phyloP scores from a whole-genome alignment of 2,329 filamentous ascomycete species.

The Aspergillus texensis region DNA sequence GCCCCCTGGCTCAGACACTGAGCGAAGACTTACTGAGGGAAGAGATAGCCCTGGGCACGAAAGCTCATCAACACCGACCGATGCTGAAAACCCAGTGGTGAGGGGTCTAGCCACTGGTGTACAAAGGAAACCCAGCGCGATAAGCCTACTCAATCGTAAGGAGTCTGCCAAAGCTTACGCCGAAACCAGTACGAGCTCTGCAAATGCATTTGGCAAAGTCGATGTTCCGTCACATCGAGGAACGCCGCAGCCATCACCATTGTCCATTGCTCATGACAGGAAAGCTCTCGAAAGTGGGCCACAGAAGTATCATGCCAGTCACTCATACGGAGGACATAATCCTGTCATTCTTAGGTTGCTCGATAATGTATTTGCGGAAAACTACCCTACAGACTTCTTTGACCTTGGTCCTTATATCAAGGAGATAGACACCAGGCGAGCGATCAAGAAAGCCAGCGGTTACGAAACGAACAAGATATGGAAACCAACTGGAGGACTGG shows the following conservation, averaged over 20 bases:
- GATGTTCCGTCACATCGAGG: constrained; percentile 54
- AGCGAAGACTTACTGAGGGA: constrained; percentile 32
- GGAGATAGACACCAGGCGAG: constrained; percentile 58
- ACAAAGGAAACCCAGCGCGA: constrained; percentile 55
- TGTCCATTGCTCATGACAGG: constrained; percentile 40
- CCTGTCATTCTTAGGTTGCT: constrained; percentile 66
- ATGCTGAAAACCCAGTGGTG: constrained; percentile 31
- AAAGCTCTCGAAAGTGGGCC: constrained; percentile 28
- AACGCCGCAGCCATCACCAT: constrained; percentile 38
- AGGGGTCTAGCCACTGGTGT: constrained; percentile 32
- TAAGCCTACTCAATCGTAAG: constrained; percentile 61
- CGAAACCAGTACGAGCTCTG: constrained; percentile 66
- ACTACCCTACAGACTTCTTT: constrained; percentile 61
- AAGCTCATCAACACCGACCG: constrained; percentile 33
- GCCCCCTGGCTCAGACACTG: constrained; percentile 36
- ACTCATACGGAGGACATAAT: constrained; percentile 82
- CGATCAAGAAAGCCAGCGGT: constrained; percentile 58
- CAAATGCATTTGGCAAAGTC: constrained; percentile 67
- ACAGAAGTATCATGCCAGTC: constrained; percentile 63
- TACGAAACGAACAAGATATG: constrained; percentile 66
- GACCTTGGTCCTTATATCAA: constrained; percentile 80
- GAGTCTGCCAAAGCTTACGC: constrained; percentile 63
- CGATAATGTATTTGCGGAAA: constrained; percentile 78
- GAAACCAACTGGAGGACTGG: constrained; percentile 80
- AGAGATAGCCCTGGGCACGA: constrained; percentile 31